Evolutionary conservation across 805 yeast genomes (phyloP).

Genomic region (Naumovozyma dairenensis): DNA sequence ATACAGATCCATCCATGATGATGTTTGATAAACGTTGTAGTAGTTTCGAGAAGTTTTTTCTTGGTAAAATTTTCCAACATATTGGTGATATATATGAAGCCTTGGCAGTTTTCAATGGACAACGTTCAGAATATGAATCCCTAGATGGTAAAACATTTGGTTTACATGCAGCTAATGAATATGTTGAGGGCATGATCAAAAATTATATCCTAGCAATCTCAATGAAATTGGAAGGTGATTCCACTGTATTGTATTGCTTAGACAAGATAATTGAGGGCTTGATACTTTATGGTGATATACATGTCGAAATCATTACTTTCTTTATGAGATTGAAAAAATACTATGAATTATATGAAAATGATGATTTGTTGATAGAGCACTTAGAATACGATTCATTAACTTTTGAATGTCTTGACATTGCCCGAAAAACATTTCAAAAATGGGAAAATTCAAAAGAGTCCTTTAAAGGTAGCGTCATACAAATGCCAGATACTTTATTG

Average conservation of each 20-base stretch:
- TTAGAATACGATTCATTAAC: no score
- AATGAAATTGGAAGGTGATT: conserved; percentile 31
- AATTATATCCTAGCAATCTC: conserved; percentile 31
- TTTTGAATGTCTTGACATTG: no score
- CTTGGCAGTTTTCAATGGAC: conserved; percentile 12
- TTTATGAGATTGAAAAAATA: no score
- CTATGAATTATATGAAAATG: no score
- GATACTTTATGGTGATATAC: conserved; percentile 36
- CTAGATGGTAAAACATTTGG: conserved; percentile 5
- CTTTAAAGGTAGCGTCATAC: no score
- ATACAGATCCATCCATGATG: conserved; percentile 9
- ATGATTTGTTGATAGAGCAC: no score
- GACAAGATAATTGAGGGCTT: conserved; percentile 36
- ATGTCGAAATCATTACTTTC: conserved; percentile 34
- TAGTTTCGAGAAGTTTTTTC: conserved; percentile 2
- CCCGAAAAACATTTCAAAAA: no score
- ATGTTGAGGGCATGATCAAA: conserved; percentile 31
- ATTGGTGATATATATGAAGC: conserved; percentile 13
- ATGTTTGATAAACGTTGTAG: neutral
- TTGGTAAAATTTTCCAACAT: conserved; percentile 11
- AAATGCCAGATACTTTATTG: no score
- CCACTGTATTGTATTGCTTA: conserved; percentile 25
- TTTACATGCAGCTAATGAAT: conserved; percentile 6
- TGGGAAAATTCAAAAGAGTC: no score
- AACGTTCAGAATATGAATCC: conserved; percentile 9